A percentile compares a stretch with the other conserved stretches of the same genome.
phyloP scores from a whole-genome alignment of 768 basidiomycete genomes.

The Trametes sanguinea region DNA sequence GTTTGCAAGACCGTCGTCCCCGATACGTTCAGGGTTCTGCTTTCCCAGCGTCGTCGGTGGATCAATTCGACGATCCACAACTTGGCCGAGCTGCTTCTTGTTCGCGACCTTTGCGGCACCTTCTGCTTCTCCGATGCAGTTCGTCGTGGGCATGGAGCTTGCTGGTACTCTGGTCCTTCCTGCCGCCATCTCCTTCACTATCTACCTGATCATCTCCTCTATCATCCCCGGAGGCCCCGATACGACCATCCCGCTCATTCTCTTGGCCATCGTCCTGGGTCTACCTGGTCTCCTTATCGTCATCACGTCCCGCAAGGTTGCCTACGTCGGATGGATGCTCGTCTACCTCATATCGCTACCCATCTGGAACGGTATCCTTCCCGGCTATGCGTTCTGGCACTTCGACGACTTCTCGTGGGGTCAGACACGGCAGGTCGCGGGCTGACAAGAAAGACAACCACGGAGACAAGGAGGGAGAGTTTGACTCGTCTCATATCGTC shows the following conservation, averaged over 20 bases:
- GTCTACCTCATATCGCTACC: slow-evolving; percentile 91
- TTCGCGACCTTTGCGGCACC: slow-evolving; percentile 97
- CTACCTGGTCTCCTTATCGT: slow-evolving; percentile 95
- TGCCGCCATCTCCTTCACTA: slow-evolving; percentile 95
- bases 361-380: slow-evolving; percentile 95
- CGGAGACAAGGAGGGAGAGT: slow-evolving; percentile 95
- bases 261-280: slow-evolving; percentile 93
- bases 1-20: slow-evolving; percentile 99
- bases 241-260: slow-evolving; percentile 87
- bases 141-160: slow-evolving; percentile 98
- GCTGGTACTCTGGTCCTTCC: slow-evolving; percentile 95
- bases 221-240: slow-evolving; percentile 79
- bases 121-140: slow-evolving; percentile 99
- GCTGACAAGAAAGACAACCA: slow-evolving; percentile 67
- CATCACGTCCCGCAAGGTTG: slow-evolving; percentile 91
- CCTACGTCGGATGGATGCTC: slow-evolving; percentile 97
- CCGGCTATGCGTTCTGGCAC: slow-evolving; percentile 98
- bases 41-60: slow-evolving; percentile 98
- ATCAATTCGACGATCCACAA: slow-evolving; percentile 99
- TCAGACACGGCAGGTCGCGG: slow-evolving; percentile 81
- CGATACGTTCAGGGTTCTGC: slow-evolving; percentile 89
- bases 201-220: slow-evolving; percentile 88
- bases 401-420: slow-evolving; percentile 99
- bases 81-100: slow-evolving; percentile 89
- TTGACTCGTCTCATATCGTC: slow-evolving; percentile 94